phyloP scores from a whole-genome alignment of 2,329 filamentous ascomycete genomes.

The Penicillium sp. region DNA sequence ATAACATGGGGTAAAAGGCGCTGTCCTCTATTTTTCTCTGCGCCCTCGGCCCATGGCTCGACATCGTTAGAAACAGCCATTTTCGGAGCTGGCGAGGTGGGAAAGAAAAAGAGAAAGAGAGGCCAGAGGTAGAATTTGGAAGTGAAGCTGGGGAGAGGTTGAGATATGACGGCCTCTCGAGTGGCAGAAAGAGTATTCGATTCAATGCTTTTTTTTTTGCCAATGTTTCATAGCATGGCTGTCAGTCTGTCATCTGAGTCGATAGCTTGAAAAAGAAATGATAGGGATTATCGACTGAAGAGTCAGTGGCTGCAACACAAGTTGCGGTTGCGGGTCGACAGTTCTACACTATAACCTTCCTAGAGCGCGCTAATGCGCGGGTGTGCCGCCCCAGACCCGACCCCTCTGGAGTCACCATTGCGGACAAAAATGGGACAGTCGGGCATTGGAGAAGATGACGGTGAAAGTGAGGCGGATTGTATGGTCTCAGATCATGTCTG shows the following conservation, averaged over 20 bases:
- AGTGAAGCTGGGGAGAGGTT: not conserved
- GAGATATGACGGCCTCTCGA: not conserved
- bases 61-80: constrained; percentile 6
- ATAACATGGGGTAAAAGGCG: constrained; percentile 18
- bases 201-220: not conserved
- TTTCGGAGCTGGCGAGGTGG: not conserved
- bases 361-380: constrained; percentile 12
- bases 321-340: constrained; percentile 5
- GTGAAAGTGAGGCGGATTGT: too few relatives aligned
- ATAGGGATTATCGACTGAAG: constrained; percentile 6
- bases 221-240: not conserved
- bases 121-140: not conserved
- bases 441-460: too few relatives aligned
- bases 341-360: constrained; percentile 13
- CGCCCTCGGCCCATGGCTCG: constrained; percentile 10
- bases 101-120: not conserved
- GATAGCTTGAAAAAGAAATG: not conserved
- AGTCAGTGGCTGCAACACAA: constrained; percentile 3
- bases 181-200: not conserved
- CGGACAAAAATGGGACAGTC: not conserved
- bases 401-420: not conserved
- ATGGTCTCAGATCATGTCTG: not conserved
- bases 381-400: constrained; percentile 6
- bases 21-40: constrained; percentile 12
- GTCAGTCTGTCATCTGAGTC: not conserved